These are phyloP conservation scores for Durusdinium trenchii DNA, from an alignment of 73 alveolate species.

Conservation along the genomic window DNA sequence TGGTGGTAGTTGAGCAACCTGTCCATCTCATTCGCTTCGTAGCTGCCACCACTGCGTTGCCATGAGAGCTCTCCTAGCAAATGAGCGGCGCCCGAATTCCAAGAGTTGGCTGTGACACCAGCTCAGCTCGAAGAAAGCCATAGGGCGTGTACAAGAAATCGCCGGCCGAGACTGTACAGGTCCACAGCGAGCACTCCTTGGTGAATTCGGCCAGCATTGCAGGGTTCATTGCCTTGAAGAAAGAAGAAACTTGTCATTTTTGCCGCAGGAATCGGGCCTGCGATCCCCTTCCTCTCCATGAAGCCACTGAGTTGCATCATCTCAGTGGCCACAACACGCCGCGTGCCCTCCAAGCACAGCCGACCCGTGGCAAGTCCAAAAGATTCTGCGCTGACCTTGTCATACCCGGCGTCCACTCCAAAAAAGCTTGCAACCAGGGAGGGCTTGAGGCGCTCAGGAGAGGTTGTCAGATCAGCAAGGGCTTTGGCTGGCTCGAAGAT, in stretches of 20 bases:
- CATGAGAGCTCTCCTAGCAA: not conserved
- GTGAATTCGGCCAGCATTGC: not conserved
- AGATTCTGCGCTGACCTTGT: constrained; percentile 17
- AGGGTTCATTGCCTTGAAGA: not conserved
- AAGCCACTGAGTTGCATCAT: constrained; percentile 8
- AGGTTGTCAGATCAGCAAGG: not conserved
- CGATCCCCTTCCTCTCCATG: constrained; percentile 20
- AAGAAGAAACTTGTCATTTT: not conserved
- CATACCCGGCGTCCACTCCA: constrained; percentile 11
- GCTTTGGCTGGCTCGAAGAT: not conserved
- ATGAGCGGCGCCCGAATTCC: constrained; percentile 15
- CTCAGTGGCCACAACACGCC: constrained; percentile 2
- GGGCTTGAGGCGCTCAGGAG: not conserved
- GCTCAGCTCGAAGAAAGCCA: constrained; percentile 4
- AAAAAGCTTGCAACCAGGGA: not conserved
- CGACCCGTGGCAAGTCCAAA: not conserved
- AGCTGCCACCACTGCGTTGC: not conserved
- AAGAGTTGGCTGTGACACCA: not conserved
- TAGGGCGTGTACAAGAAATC: constrained; percentile 41
- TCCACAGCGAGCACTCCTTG: constrained; percentile 17
- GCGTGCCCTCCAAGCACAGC: not conserved
- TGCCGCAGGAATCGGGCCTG: not conserved
- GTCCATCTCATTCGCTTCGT: not conserved
- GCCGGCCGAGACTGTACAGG: not conserved
- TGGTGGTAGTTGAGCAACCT: not conserved